A percentile compares a stretch with the other conserved stretches of the same genome.
phyloP scores from a whole-genome alignment of 2,329 filamentous ascomycete genomes.

The Endocalyx cinctus region DNA sequence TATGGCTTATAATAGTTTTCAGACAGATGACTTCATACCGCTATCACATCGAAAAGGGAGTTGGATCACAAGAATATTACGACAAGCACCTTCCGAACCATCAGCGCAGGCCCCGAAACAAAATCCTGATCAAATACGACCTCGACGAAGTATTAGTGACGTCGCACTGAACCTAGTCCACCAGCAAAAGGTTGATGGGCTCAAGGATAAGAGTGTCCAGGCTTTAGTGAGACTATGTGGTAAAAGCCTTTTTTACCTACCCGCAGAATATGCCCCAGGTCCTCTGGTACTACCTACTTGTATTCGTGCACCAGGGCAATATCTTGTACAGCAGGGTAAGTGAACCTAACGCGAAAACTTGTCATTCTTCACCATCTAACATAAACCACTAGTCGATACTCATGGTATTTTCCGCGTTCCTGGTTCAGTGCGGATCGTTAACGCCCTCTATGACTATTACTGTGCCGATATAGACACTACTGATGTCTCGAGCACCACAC shows the following conservation, averaged over 20 bases:
- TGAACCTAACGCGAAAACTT: not conserved
- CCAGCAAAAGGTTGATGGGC: slow-evolving; percentile 36
- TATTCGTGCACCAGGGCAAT: slow-evolving; percentile 61
- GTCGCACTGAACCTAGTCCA: slow-evolving; percentile 43
- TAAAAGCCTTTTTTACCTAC: slow-evolving; percentile 57
- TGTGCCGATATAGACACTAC: slow-evolving; percentile 44
- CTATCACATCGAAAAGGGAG: slow-evolving; percentile 24
- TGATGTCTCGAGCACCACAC: slow-evolving; percentile 52
- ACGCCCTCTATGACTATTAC: slow-evolving; percentile 60
- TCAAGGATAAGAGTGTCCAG: slow-evolving; percentile 48
- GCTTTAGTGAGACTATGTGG: slow-evolving; percentile 60
- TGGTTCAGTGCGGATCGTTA: slow-evolving; percentile 53
- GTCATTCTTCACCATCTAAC: slow-evolving; percentile 12
- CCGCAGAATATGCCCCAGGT: slow-evolving; percentile 52
- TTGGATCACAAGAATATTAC: slow-evolving; percentile 35
- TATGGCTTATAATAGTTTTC: no score
- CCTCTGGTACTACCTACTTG: slow-evolving; percentile 60
- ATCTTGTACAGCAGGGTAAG: slow-evolving; percentile 56
- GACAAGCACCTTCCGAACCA: slow-evolving; percentile 27
- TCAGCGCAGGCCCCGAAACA: slow-evolving; percentile 18
- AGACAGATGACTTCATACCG: slow-evolving; percentile 8
- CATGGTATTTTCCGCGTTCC: slow-evolving; percentile 61
- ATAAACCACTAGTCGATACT: slow-evolving; percentile 32
- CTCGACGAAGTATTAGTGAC: slow-evolving; percentile 53
- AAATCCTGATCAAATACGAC: slow-evolving; percentile 27